Conservation (phyloP, 441 rosid species). For the Populus hybrid region DNA sequence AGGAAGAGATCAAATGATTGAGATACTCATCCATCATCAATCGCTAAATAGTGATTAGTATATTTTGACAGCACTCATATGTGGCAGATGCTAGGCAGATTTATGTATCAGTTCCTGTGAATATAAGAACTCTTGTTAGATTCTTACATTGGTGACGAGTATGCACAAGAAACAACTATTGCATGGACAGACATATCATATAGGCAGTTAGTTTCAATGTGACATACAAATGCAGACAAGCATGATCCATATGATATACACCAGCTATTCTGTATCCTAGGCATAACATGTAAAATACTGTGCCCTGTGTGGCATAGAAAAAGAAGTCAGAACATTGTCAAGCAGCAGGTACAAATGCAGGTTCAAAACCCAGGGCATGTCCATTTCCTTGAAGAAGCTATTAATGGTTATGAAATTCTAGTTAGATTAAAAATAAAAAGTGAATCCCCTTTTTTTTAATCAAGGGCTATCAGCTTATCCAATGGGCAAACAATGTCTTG, state of each 20-base stretch:
- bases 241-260: not conserved
- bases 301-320: not conserved
- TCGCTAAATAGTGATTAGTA: not conserved
- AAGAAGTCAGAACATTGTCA: not conserved
- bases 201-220: not conserved
- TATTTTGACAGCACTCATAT: not conserved
- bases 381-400: not conserved
- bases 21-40: constrained; percentile 42
- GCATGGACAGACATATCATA: not conserved
- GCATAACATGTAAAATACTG: not conserved
- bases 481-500: not conserved
- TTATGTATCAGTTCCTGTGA: not conserved
- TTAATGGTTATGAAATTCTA: not conserved
- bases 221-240: not conserved
- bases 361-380: not conserved
- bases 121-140: not conserved
- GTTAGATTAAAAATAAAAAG: not conserved
- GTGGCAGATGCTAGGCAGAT: not conserved
- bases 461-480: not conserved
- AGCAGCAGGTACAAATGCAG: not conserved
- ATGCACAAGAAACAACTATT: not conserved
- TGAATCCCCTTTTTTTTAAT: not conserved
- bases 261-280: no score
- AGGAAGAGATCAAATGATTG: constrained; percentile 32
- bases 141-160: not conserved